These are phyloP conservation scores for Aspergillus arachidicola DNA, from an alignment of 2,329 filamentous ascomycete genomes.

Conservation along the genomic window DNA sequence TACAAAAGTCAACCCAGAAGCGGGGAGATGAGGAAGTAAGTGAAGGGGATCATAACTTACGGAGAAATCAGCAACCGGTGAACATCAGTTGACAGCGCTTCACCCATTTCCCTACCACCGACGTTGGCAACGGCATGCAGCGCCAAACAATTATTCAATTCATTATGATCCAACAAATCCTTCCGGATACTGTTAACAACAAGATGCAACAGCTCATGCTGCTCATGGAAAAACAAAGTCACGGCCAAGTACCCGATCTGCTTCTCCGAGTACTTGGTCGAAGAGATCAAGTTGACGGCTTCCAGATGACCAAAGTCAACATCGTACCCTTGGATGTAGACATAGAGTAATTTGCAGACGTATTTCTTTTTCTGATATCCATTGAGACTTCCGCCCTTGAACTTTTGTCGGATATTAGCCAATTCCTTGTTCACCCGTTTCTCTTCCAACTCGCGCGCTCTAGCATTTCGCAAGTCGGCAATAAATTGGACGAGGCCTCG, in stretches of 20 bases:
- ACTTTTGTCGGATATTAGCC: constrained; percentile 97
- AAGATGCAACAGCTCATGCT: constrained; percentile 92
- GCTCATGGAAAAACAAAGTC: constrained; percentile 94
- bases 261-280: constrained; percentile 97
- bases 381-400: constrained; percentile 90
- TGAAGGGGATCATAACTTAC: constrained; percentile 55
- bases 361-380: constrained; percentile 99
- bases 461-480: constrained; percentile 90
- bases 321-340: constrained; percentile 98
- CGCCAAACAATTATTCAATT: constrained; percentile 95
- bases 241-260: constrained; percentile 98
- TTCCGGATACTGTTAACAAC: constrained; percentile 99
- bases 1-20: not conserved
- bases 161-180: constrained; percentile 90
- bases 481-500: constrained; percentile 94
- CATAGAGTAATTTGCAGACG: constrained; percentile 98
- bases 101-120: constrained; percentile 94
- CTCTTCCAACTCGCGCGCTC: constrained; percentile 93
- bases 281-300: constrained; percentile 95
- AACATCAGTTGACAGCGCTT: constrained; percentile 87
- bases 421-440: constrained; percentile 99
- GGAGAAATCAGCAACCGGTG: constrained; percentile 93
- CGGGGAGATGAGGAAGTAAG: not conserved
- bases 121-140: constrained; percentile 98
- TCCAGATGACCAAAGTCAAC: constrained; percentile 98